Percentiles rank a stretch among this genome's conserved stretches.
These are phyloP conservation scores for Magnolia officinalis DNA, from an alignment of 164 flowering plant genomes.

Conservation along the genomic window DNA sequence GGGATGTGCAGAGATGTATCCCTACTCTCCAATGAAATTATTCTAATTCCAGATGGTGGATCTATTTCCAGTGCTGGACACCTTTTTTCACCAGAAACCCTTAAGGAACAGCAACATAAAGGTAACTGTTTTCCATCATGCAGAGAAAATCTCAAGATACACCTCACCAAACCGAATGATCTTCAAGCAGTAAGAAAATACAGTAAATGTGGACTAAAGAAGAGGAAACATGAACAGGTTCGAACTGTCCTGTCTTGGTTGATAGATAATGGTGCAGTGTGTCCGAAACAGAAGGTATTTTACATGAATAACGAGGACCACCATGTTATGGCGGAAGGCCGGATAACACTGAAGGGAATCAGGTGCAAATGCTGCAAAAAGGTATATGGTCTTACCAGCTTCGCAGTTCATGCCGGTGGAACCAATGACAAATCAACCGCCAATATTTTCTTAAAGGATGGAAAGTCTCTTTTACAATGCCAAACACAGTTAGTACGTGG, in stretches of 20 bases:
- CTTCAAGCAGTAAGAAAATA: neutral
- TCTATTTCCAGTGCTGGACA: neutral
- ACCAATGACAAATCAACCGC: slow-evolving; percentile 39
- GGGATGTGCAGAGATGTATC: neutral
- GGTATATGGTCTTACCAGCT: slow-evolving; percentile 40
- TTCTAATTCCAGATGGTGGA: neutral
- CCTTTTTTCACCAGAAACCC: neutral
- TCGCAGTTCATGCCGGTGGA: slow-evolving; percentile 74
- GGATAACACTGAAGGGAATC: slow-evolving; percentile 67
- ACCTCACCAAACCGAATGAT: neutral
- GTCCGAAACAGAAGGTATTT: slow-evolving; percentile 57
- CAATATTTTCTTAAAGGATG: slow-evolving; percentile 66
- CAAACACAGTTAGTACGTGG: slow-evolving; percentile 36
- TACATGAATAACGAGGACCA: slow-evolving; percentile 29
- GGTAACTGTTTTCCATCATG: neutral
- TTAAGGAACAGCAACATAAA: neutral
- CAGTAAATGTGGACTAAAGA: neutral
- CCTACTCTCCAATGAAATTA: neutral
- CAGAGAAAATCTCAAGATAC: neutral
- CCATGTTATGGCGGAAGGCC: slow-evolving; percentile 38
- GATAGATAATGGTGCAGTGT: slow-evolving; percentile 60
- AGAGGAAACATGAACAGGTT: neutral
- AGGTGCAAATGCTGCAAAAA: slow-evolving; percentile 71
- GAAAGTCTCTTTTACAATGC: slow-evolving; percentile 78
- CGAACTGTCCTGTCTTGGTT: slow-evolving; percentile 69